These are phyloP conservation scores for Porpolomopsis calyptriformis DNA, from an alignment of 768 basidiomycete species.

Conservation along the genomic window DNA sequence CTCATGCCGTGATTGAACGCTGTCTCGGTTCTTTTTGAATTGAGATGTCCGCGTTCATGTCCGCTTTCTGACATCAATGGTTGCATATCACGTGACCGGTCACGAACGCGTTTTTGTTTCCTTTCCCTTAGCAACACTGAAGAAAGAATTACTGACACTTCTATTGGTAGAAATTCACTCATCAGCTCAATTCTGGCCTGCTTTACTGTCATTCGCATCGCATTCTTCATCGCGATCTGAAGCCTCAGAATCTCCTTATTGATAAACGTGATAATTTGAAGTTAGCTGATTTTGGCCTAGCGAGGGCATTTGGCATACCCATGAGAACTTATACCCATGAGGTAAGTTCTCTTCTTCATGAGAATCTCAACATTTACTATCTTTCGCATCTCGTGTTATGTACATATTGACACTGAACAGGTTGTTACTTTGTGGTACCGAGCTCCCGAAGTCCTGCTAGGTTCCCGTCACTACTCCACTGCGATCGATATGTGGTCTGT, in stretches of 20 bases:
- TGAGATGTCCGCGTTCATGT: background rate
- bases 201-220: constrained; percentile 93
- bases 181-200: constrained; percentile 84
- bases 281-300: constrained; percentile 92
- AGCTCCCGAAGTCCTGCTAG: constrained; percentile 92
- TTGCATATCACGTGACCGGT: background rate
- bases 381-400: no score
- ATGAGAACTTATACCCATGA: constrained; percentile 99
- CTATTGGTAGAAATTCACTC: constrained; percentile 80
- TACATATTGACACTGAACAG: no score
- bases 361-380: background rate
- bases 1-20: no score
- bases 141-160: background rate
- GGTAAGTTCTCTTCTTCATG: constrained; percentile 32
- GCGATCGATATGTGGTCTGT: constrained; percentile 99
- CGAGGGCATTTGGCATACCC: constrained; percentile 95
- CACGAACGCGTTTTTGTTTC: background rate
- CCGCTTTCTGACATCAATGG: background rate
- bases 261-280: constrained; percentile 85
- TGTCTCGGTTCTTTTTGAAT: no score
- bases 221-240: constrained; percentile 94
- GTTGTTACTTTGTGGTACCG: constrained; percentile 99
- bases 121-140: background rate
- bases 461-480: constrained; percentile 92
- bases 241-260: constrained; percentile 93